Evolutionary conservation across 2,329 filamentous ascomycete species (phyloP).

Genomic region (Neonectria neomacrospora): DNA sequence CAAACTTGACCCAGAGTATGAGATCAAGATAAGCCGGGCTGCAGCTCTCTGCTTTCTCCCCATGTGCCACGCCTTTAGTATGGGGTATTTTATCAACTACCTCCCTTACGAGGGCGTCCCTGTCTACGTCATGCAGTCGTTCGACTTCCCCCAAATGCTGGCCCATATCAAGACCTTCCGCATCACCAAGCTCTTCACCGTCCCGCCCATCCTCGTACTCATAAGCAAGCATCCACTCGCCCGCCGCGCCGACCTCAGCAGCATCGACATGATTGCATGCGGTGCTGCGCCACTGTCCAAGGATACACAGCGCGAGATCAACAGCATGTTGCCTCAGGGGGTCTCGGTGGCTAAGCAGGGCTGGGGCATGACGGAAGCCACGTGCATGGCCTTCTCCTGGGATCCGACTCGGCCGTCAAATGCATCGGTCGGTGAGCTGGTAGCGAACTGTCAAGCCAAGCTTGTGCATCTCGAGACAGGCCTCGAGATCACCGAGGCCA

Average conservation of each 20-base stretch:
- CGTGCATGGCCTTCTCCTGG: conserved; percentile 76
- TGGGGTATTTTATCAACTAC: conserved; percentile 75
- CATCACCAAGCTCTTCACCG: conserved; percentile 73
- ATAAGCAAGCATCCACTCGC: conserved; percentile 77
- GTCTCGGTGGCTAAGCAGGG: conserved; percentile 67
- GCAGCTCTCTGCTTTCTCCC: conserved; percentile 76
- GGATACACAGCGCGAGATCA: conserved; percentile 59
- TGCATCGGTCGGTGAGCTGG: conserved; percentile 51
- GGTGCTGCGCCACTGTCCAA: conserved; percentile 76
- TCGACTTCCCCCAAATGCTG: conserved; percentile 80
- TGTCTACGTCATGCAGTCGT: conserved; percentile 82
- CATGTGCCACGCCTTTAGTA: conserved; percentile 79
- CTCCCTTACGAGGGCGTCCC: conserved; percentile 67
- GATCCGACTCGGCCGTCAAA: conserved; percentile 66
- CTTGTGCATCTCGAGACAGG: conserved; percentile 69
- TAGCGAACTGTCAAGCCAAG: conserved; percentile 61
- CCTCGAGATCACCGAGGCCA: conserved; percentile 60
- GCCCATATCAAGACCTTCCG: conserved; percentile 73
- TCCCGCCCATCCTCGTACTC: conserved; percentile 80
- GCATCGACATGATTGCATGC: conserved; percentile 66
- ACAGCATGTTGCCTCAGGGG: conserved; percentile 60
- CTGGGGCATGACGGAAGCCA: conserved; percentile 90
- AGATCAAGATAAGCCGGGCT: conserved; percentile 52
- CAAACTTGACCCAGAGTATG: conserved; percentile 62
- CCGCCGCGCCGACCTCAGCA: conserved; percentile 74